These are phyloP conservation scores for Phalaenopsis equestris DNA, from an alignment of 106 monocot genomes.

Conservation along the genomic window DNA sequence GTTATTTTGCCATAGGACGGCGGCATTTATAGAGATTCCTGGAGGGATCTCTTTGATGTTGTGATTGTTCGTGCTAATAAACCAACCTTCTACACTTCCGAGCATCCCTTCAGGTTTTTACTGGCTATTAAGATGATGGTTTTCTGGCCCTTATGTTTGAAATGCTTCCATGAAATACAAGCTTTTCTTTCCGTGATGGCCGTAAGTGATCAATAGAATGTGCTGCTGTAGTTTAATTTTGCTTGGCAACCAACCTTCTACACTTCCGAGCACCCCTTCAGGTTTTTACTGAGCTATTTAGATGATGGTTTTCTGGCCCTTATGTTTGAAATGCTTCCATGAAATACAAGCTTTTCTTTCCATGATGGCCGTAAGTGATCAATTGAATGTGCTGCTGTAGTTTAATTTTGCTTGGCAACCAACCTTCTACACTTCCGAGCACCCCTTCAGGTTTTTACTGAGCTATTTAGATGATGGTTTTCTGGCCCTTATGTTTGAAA, in stretches of 20 bases:
- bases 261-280: conserved; percentile 87
- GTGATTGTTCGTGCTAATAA: conserved; percentile 96
- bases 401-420: background rate
- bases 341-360: background rate
- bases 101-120: conserved; percentile 82
- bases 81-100: conserved; percentile 88
- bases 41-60: conserved; percentile 98
- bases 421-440: conserved; percentile 66
- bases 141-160: conserved; percentile 1
- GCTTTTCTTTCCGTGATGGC: background rate
- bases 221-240: background rate
- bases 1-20: conserved; percentile 29
- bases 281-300: conserved; percentile 28
- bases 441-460: conserved; percentile 70
- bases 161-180: conserved; percentile 1
- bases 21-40: conserved; percentile 39
- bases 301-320: background rate
- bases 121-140: background rate
- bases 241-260: conserved; percentile 17
- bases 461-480: background rate
- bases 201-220: no score
- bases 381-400: no score
- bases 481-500: background rate
- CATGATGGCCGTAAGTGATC: no score
- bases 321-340: conserved; percentile 5